Conservation (phyloP, 2,329 filamentous ascomycete species). For the Ophiosphaerella korrae region DNA sequence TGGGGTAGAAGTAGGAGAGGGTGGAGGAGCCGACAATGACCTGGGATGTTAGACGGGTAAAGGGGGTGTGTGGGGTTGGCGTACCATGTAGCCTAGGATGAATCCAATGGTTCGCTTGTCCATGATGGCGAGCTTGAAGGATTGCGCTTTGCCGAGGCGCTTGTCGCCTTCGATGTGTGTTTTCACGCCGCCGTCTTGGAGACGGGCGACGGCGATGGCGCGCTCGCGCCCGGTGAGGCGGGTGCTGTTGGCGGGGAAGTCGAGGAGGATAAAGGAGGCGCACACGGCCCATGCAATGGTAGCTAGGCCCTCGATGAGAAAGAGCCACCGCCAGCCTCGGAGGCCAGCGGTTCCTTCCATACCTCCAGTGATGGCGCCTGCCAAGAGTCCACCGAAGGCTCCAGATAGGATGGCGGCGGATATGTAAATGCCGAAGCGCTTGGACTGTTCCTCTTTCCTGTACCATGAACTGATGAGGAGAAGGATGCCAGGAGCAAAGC, state of each 20-base stretch:
- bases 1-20: slow-evolving; percentile 61
- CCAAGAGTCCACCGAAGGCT: slow-evolving; percentile 60
- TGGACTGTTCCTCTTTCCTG: slow-evolving; percentile 61
- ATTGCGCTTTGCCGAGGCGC: slow-evolving; percentile 46
- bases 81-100: slow-evolving; percentile 57
- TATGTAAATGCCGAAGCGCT: slow-evolving; percentile 63
- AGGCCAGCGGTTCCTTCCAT: slow-evolving; percentile 55
- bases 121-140: slow-evolving; percentile 47
- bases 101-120: slow-evolving; percentile 57
- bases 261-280: slow-evolving; percentile 54
- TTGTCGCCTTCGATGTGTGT: slow-evolving; percentile 37
- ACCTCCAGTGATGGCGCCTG: slow-evolving; percentile 55
- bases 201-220: slow-evolving; percentile 51
- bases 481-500: slow-evolving; percentile 61
- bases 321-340: slow-evolving; percentile 60
- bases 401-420: slow-evolving; percentile 62
- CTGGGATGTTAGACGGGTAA: slow-evolving; percentile 18
- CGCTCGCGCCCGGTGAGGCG: slow-evolving; percentile 50
- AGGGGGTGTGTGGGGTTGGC: background rate
- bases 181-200: slow-evolving; percentile 51
- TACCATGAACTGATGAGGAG: slow-evolving; percentile 65
- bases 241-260: slow-evolving; percentile 56
- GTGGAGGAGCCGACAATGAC: slow-evolving; percentile 56
- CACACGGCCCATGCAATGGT: slow-evolving; percentile 54
- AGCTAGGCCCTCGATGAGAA: slow-evolving; percentile 50